A percentile compares a stretch with the other conserved stretches of the same genome.
phyloP scores from a whole-genome alignment of 257 asterid species.

The Penstemon newberryi region DNA sequence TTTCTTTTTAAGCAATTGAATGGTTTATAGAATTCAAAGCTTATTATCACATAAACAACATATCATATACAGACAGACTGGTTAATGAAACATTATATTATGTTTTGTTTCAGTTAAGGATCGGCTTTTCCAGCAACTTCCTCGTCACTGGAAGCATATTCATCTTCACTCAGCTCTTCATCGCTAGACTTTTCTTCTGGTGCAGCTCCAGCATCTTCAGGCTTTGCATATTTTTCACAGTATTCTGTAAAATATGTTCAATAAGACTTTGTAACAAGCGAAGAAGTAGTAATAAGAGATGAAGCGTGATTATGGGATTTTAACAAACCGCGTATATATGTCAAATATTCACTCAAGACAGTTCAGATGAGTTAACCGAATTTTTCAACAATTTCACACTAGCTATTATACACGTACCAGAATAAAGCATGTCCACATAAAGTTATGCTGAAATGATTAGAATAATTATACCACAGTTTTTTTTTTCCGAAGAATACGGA shows the following conservation, averaged over 20 bases:
- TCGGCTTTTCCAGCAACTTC: slow-evolving; percentile 79
- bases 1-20: slow-evolving; percentile 23
- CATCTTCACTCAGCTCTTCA: slow-evolving; percentile 76
- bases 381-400: no score
- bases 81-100: slow-evolving; percentile 2
- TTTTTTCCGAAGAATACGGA: no score
- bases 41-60: slow-evolving; percentile 31
- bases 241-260: slow-evolving; percentile 45
- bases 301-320: neutral
- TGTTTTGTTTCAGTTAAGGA: slow-evolving; percentile 42
- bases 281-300: neutral
- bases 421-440: no score
- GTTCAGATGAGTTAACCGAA: neutral
- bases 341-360: neutral
- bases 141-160: slow-evolving; percentile 66
- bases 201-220: slow-evolving; percentile 67
- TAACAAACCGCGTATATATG: neutral
- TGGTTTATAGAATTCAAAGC: slow-evolving; percentile 20
- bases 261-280: slow-evolving; percentile 5
- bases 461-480: no score
- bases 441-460: no score
- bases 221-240: slow-evolving; percentile 78
- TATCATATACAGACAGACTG: slow-evolving; percentile 48
- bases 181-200: slow-evolving; percentile 73
- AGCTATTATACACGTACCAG: no score